These are phyloP conservation scores for Cryphonectria parasitica DNA, from an alignment of 2,329 filamentous ascomycete genomes.

Conservation along the genomic window DNA sequence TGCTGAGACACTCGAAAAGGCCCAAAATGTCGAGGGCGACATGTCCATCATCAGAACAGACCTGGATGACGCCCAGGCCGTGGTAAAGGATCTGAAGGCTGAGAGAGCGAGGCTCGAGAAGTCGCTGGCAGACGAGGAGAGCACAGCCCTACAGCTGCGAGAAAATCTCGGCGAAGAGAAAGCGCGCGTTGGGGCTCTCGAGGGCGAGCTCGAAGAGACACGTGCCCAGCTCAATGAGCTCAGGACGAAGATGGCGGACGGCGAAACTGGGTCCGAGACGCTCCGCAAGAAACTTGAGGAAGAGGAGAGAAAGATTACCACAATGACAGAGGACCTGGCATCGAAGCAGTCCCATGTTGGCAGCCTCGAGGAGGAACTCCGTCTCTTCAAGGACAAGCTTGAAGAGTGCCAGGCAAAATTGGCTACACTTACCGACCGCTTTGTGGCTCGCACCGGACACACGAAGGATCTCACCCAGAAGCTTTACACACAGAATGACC, in stretches of 20 bases:
- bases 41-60: conserved; percentile 65
- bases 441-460: conserved; percentile 71
- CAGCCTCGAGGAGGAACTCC: conserved; percentile 75
- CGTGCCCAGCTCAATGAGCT: conserved; percentile 71
- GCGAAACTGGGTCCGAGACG: conserved; percentile 81
- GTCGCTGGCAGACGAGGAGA: conserved; percentile 56
- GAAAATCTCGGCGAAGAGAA: conserved; percentile 59
- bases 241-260: conserved; percentile 74
- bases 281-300: conserved; percentile 75
- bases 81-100: conserved; percentile 57
- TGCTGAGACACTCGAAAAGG: conserved; percentile 62
- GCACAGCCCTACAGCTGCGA: conserved; percentile 53
- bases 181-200: conserved; percentile 57
- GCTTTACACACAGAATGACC: conserved; percentile 82
- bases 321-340: conserved; percentile 71
- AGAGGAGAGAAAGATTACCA: conserved; percentile 72
- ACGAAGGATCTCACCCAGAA: conserved; percentile 84
- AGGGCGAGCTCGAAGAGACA: conserved; percentile 64
- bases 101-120: conserved; percentile 61
- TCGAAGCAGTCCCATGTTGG: conserved; percentile 77
- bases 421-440: conserved; percentile 56
- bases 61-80: conserved; percentile 61
- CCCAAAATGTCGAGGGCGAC: conserved; percentile 63
- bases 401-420: conserved; percentile 57
- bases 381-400: conserved; percentile 68